Percentiles rank a stretch among this genome's conserved stretches.
Conservation (phyloP, 495 filamentous ascomycete species). For the Hyaloscypha variabilis region DNA sequence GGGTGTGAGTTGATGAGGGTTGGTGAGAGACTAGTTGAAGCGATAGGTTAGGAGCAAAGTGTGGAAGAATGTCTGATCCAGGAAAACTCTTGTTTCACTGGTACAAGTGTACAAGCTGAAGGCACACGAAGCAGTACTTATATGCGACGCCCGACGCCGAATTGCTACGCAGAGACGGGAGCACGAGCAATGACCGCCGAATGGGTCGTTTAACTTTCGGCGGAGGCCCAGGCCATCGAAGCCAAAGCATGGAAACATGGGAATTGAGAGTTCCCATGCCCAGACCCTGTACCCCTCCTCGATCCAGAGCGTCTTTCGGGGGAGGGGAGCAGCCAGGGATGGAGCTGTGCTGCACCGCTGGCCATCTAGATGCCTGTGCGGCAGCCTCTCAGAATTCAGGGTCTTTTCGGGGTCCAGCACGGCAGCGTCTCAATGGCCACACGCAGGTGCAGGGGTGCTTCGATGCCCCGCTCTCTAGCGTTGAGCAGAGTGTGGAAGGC, state of each 20-base stretch:
- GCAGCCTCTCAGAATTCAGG: too few relatives aligned
- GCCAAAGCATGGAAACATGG: background rate
- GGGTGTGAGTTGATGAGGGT: background rate
- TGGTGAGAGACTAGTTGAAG: background rate
- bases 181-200: background rate
- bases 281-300: too few relatives aligned
- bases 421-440: too few relatives aligned
- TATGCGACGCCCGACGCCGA: background rate
- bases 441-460: too few relatives aligned
- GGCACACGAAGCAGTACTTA: constrained; percentile 1
- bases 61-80: too few relatives aligned
- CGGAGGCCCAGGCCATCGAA: background rate
- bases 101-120: background rate
- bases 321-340: too few relatives aligned
- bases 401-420: too few relatives aligned
- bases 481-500: background rate
- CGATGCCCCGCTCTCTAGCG: too few relatives aligned
- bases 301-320: too few relatives aligned
- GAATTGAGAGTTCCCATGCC: background rate
- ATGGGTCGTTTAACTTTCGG: background rate
- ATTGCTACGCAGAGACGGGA: background rate
- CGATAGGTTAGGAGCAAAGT: background rate
- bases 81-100: too few relatives aligned
- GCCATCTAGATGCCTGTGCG: too few relatives aligned
- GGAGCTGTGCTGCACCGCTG: too few relatives aligned